phyloP scores from a whole-genome alignment of 192 early-diverging fungal genomes.

The Lunasporangiospora selenospora region DNA sequence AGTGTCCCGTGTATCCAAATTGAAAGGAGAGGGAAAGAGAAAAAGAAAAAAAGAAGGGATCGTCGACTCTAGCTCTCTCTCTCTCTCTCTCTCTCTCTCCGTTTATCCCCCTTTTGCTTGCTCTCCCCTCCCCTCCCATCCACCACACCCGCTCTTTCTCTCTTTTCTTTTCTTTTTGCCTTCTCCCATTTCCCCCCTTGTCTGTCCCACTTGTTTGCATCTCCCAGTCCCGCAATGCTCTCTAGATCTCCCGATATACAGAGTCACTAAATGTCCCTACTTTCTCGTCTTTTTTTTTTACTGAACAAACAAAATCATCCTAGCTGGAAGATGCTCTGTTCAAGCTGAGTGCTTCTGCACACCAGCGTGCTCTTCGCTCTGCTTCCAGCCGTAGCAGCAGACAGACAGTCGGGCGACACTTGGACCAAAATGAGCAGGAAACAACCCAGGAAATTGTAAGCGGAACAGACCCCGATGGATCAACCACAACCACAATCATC shows the following conservation, averaged over 20 bases:
- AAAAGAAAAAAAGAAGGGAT: no score
- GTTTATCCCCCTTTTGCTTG: not conserved
- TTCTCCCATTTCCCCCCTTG: not conserved
- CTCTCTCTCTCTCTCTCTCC: slow-evolving; percentile 4
- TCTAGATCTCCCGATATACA: not conserved
- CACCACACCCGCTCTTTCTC: not conserved
- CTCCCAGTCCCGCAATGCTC: no score
- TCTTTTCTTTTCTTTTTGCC: not conserved
- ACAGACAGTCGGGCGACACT: slow-evolving; percentile 7
- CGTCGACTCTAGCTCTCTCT: no score
- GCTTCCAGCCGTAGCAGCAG: slow-evolving; percentile 23
- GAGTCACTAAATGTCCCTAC: not conserved
- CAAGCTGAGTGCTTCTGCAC: slow-evolving; percentile 52
- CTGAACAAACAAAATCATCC: not conserved
- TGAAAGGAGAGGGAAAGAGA: no score
- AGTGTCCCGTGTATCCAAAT: no score
- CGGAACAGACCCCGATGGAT: slow-evolving; percentile 13
- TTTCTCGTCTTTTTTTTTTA: not conserved
- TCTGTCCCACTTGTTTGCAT: not conserved
- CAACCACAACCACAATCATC: slow-evolving; percentile 29
- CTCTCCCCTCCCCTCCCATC: not conserved
- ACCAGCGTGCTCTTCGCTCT: slow-evolving; percentile 28
- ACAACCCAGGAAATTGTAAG: slow-evolving; percentile 17
- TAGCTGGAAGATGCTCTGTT: slow-evolving; percentile 55
- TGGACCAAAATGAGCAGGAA: slow-evolving; percentile 10